Base-by-base conservation (phyloP, 108 stramenopile genomes). In the Conticribra guillardii region DNA sequence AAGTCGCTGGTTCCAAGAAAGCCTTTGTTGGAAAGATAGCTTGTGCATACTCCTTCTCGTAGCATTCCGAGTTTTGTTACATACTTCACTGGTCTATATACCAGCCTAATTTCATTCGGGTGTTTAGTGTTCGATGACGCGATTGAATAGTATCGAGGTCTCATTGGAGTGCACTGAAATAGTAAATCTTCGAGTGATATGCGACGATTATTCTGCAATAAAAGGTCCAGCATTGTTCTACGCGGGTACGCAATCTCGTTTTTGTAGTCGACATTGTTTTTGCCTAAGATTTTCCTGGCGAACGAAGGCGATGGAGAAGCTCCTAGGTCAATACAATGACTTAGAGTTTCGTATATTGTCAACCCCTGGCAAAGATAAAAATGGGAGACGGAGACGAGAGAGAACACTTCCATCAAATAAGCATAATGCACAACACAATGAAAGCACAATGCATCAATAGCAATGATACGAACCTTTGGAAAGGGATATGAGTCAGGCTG, bases 141-240 rank as follows among this genome's bases (percentile, higher is more conserved):
- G 69, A 90, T 90, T 11, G 85, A 88, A 52, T 90, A 90, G 67
- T 86, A 88, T 8, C 87, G 74, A 30, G 87, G 84, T 60, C 78
- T 79, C 82, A 90, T 84, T 28, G 84, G 82, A 16, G 73, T 37
- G 3, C 72, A 64, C 19, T 86, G 60, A 64, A 67, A 86, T 28
- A 90, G 22, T n/a, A 86, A 75, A 33, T 87, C 89, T 46, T 87
- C 86, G 54, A 89, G 56, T 1, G 87, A 62, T n/a, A 89, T 21
- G 22, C 65, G 72, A 8, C 47, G 54, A 23, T 51, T 47, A 21
- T 63, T 4, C 56, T 84, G 77, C 49, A 75, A 52, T 21, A 81
- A 31, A 50, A 94, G 54, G 45, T 91, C 90, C 33, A 89, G 60
- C 21, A 84, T 61, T 9, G 85, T 89, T 47, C 82, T 67, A 0